Conservation (phyloP, 176 grass and related monocot genomes). For the Miscanthus lutarioriparius region DNA sequence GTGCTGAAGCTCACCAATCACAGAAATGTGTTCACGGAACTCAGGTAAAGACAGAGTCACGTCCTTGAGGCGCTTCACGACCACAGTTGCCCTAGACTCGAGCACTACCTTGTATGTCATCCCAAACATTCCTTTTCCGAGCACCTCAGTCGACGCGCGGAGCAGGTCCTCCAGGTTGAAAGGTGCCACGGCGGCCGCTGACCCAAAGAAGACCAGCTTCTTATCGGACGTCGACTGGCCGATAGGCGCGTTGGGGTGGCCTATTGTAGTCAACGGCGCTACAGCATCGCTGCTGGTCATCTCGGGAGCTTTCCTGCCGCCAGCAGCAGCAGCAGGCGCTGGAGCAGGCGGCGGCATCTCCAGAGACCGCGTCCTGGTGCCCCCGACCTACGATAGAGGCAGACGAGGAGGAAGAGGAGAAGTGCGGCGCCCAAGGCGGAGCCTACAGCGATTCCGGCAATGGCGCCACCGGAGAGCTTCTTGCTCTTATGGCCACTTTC, state of each 20-base stretch:
- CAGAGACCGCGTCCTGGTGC: slow-evolving; percentile 45
- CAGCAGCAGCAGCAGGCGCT: background rate
- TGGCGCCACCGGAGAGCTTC: slow-evolving; percentile 59
- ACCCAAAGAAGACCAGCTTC: slow-evolving; percentile 68
- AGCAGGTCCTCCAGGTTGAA: slow-evolving; percentile 74
- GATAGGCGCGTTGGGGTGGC: slow-evolving; percentile 22
- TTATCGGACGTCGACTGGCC: slow-evolving; percentile 48
- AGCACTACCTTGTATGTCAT: slow-evolving; percentile 74
- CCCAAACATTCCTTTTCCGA: slow-evolving; percentile 80
- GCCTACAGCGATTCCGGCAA: slow-evolving; percentile 64
- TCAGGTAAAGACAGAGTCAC: slow-evolving; percentile 59
- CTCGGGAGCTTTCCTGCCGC: slow-evolving; percentile 35
- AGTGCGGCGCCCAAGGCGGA: slow-evolving; percentile 38
- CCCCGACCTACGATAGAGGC: slow-evolving; percentile 49
- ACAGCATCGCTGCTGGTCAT: slow-evolving; percentile 11
- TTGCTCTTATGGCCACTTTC: slow-evolving; percentile 33
- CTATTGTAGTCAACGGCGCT: slow-evolving; percentile 24
- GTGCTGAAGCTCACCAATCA: slow-evolving; percentile 57
- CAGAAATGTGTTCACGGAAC: slow-evolving; percentile 56
- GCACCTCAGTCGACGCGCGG: slow-evolving; percentile 64
- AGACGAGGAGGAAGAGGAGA: slow-evolving; percentile 52
- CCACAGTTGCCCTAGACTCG: slow-evolving; percentile 59
- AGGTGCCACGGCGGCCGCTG: slow-evolving; percentile 29
- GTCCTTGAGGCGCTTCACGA: slow-evolving; percentile 75
- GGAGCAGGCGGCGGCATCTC: slow-evolving; percentile 28